A percentile compares a stretch with the other conserved stretches of the same genome.
These are phyloP conservation scores for Geranomyces michiganensis DNA, from an alignment of 192 early-diverging fungal species.

Conservation along the genomic window DNA sequence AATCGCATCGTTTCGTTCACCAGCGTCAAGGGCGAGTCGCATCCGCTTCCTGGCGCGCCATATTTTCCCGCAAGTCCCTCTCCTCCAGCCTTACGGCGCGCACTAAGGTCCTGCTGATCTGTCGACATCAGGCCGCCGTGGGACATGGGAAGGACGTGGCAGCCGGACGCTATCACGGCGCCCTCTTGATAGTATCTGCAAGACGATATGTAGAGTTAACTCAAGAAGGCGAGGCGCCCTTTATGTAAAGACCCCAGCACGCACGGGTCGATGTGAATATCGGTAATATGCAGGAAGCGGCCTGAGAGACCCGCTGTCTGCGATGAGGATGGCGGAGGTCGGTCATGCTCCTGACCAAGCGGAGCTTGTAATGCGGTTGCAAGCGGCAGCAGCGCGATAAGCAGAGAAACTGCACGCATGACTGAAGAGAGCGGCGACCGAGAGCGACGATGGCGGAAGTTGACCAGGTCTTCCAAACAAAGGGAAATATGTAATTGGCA, in stretches of 20 bases:
- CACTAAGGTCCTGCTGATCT: not conserved
- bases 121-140: not conserved
- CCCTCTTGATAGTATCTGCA: slow-evolving; percentile 32
- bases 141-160: not conserved
- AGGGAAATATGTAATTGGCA: no score
- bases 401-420: no score
- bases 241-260: not conserved
- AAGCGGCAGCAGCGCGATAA: no score
- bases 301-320: not conserved
- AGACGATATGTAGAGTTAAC: not conserved
- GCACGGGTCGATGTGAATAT: slow-evolving; percentile 43
- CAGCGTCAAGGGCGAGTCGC: slow-evolving; percentile 42
- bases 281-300: slow-evolving; percentile 42
- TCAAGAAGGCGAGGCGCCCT: not conserved
- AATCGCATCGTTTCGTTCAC: slow-evolving; percentile 41
- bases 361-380: no score
- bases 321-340: no score
- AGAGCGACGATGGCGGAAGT: no score
- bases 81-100: not conserved
- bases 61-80: slow-evolving; percentile 27
- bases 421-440: no score
- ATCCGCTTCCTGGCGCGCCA: slow-evolving; percentile 38
- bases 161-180: slow-evolving; percentile 10
- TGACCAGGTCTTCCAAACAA: no score
- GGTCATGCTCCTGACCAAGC: no score